phyloP scores from a whole-genome alignment of 306 rosid genomes.

The Argentina anserina region DNA sequence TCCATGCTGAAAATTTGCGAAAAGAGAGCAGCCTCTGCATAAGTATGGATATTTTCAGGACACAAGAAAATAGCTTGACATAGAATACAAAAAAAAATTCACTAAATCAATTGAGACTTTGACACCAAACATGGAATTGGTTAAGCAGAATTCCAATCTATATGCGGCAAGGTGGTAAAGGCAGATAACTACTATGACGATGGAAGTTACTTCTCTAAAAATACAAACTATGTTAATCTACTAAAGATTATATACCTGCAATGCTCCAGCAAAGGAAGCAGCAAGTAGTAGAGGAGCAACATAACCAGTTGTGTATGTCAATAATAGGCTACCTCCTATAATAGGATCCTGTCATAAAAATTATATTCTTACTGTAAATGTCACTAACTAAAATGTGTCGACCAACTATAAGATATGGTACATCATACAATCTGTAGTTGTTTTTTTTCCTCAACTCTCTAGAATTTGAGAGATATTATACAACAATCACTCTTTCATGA shows the following conservation, averaged over 20 bases:
- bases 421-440: neutral
- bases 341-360: slow-evolving; percentile 66
- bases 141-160: neutral
- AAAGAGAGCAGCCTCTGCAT: slow-evolving; percentile 80
- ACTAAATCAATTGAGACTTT: neutral
- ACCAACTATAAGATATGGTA: neutral
- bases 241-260: slow-evolving; percentile 53
- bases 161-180: neutral
- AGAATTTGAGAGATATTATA: neutral
- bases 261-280: slow-evolving; percentile 92
- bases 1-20: slow-evolving; percentile 89
- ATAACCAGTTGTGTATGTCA: slow-evolving; percentile 93
- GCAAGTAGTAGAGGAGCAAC: slow-evolving; percentile 85
- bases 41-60: slow-evolving; percentile 6
- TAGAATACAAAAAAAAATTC: neutral
- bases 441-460: neutral
- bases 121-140: neutral
- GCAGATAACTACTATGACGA: neutral
- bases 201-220: neutral
- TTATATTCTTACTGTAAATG: neutral
- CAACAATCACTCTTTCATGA: neutral
- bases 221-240: neutral
- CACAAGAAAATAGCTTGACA: neutral
- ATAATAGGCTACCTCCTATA: slow-evolving; percentile 79
- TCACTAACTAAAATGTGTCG: neutral